Evolutionary conservation across 768 basidiomycete genomes (phyloP), one percentile per base, ranked within the genome.

Genomic region (Phanerochaete sordida): DNA sequence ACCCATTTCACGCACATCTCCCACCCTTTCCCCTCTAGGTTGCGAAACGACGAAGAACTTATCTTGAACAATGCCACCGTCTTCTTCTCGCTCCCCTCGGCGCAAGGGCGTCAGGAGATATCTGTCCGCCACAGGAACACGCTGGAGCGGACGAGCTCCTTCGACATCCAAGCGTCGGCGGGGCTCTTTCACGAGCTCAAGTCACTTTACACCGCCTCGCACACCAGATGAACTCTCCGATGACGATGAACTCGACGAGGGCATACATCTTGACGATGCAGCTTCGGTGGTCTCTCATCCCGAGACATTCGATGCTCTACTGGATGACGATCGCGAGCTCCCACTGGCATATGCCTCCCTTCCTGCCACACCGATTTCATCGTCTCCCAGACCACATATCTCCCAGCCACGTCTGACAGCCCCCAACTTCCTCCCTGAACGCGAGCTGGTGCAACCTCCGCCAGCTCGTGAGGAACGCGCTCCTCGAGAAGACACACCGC

Each of bases 341-440:
- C 82, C 81, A 13, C 73, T 85, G 26, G 78, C 84, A 0, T 91
- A 91, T 66, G 80, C 87, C 5, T 91, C 90, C 0, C 78, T 91
- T 44, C 90, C 90, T 3, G 82, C 89, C 0, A 88, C 89, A 9
- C 90, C 90, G 13, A 84, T 88, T 52, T 75, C 80, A 21, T 74
- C 80, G 26, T 83, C 84, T 47, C 74, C 77, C 0, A 68, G 31
- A 15, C 53, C 53, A 21, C 31, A 39, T 13, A 23, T 24, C 1
- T 31, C 77, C 0, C 70, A 70, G 6, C 64, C 69, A 13, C 62
- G 62, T 4, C 15, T 62, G 12, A 21, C 60, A 3, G 31, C 65
- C 0, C 53, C 65, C 16, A 56, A 68, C 5, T 65, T 60, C 49
- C 19, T 37, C 28, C 1, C 56, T 35, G 2, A 54, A 26, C 58